A percentile compares a stretch with the other conserved stretches of the same genome.
These are phyloP conservation scores for Penicillium sp. DNA, from an alignment of 2,329 filamentous ascomycete genomes.

Conservation along the genomic window DNA sequence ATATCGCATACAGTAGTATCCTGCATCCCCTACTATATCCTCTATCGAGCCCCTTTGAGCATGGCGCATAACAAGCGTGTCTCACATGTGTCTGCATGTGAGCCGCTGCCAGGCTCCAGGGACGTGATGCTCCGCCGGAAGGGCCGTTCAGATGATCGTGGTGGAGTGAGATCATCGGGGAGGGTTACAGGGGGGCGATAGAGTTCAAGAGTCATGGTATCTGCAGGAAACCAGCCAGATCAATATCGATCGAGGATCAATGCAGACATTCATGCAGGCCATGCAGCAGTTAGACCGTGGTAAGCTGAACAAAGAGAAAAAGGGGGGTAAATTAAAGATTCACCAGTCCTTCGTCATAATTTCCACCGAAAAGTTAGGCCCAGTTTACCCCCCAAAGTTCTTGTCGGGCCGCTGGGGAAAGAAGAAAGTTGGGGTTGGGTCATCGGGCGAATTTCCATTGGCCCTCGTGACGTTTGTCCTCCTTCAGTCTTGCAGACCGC, in stretches of 20 bases:
- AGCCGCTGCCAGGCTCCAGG: slow-evolving; percentile 14
- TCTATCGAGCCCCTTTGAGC: neutral
- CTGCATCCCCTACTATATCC: neutral
- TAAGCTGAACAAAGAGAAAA: neutral
- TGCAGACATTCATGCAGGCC: slow-evolving; percentile 1
- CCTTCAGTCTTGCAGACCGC: slow-evolving; percentile 24
- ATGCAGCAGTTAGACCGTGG: neutral
- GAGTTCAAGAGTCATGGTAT: neutral
- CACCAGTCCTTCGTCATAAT: neutral
- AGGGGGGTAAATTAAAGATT: neutral
- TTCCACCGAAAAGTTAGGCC: slow-evolving; percentile 3
- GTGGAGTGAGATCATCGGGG: slow-evolving; percentile 23
- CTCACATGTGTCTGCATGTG: slow-evolving; percentile 31
- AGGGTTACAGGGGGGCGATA: neutral
- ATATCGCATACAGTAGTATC: neutral
- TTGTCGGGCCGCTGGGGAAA: slow-evolving; percentile 2
- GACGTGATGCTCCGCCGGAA: slow-evolving; percentile 8
- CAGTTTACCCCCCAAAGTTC: neutral
- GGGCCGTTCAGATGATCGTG: slow-evolving; percentile 25
- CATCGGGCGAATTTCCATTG: slow-evolving; percentile 23
- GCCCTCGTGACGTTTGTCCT: slow-evolving; percentile 34
- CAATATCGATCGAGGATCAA: slow-evolving; percentile 4
- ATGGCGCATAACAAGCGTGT: slow-evolving; percentile 7
- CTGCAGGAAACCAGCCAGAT: slow-evolving; percentile 2
- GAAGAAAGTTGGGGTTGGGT: slow-evolving; percentile 25